phyloP scores from a whole-genome alignment of 257 asterid genomes.

The Nicotiana benthamiana region DNA sequence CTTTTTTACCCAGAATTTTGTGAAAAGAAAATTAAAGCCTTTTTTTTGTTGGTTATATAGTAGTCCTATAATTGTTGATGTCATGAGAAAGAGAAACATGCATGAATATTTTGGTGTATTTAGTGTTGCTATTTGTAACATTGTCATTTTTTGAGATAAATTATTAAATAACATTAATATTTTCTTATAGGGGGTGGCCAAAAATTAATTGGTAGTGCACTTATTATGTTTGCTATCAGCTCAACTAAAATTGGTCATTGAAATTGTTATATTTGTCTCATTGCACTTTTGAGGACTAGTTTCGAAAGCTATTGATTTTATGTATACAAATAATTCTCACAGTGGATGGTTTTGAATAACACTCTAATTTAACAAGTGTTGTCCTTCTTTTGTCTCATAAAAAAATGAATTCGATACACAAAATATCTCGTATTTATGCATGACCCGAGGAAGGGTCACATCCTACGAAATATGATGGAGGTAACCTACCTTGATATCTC shows the following conservation, averaged over 20 bases:
- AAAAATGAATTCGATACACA: accelerated
- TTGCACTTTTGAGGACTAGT: too few species aligned
- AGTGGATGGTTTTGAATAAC: too few species aligned
- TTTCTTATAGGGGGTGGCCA: not conserved
- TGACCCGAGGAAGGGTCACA: accelerated
- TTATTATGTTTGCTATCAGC: not conserved
- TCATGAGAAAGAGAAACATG: not conserved
- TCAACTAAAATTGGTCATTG: not conserved
- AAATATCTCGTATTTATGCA: too few species aligned
- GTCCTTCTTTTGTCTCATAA: too few species aligned
- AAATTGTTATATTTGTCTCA: too few species aligned
- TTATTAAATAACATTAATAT: not conserved
- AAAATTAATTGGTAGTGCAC: not conserved
- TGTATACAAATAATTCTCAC: too few species aligned
- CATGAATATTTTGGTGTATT: not conserved
- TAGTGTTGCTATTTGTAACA: not conserved
- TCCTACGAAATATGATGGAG: too few species aligned
- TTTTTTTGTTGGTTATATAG: too few species aligned
- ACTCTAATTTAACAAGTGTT: too few species aligned
- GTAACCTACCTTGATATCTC: too few species aligned
- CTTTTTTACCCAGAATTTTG: not conserved
- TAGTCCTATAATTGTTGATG: not conserved
- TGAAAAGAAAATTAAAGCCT: not conserved
- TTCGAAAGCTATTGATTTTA: too few species aligned
- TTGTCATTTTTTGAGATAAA: too few species aligned